Conservation (phyloP, 164 flowering plant species). For the Amborella trichopoda region DNA sequence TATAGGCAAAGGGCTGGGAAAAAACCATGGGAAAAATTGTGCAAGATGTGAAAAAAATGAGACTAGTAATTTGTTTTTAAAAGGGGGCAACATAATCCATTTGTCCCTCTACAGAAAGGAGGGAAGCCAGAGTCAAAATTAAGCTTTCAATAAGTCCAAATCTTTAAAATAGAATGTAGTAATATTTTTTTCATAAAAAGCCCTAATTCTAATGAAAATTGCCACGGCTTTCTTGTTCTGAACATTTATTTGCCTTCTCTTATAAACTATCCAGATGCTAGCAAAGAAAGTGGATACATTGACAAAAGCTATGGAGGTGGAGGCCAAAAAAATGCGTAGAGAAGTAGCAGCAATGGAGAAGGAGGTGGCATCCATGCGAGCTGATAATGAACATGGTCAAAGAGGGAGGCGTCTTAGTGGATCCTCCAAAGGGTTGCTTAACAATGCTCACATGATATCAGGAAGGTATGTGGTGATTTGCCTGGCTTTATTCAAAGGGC, state of each 20-base stretch:
- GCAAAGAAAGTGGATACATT: constrained; percentile 10
- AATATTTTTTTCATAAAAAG: neutral
- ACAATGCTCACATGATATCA: neutral
- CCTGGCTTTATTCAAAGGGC: no score
- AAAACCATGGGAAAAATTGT: no score
- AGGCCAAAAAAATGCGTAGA: constrained; percentile 7
- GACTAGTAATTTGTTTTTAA: no score
- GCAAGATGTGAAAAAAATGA: no score
- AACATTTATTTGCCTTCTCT: neutral
- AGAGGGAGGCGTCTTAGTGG: constrained; percentile 1
- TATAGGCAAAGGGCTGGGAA: no score
- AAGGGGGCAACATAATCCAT: no score
- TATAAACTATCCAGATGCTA: constrained; percentile 1
- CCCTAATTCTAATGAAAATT: neutral
- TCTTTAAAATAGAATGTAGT: no score
- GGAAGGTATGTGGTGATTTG: no score
- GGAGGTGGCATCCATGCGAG: constrained; percentile 11
- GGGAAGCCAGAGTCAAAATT: no score
- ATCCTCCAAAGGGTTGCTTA: constrained; percentile 6
- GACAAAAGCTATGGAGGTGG: constrained; percentile 10
- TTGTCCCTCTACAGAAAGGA: no score
- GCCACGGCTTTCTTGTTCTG: neutral
- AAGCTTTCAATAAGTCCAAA: no score
- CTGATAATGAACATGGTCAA: constrained; percentile 7
- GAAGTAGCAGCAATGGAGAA: constrained; percentile 13